A percentile compares a stretch with the other conserved stretches of the same genome.
These are phyloP conservation scores for Phytophthora sp. DNA, from an alignment of 352 stramenopile genomes.

Conservation along the genomic window DNA sequence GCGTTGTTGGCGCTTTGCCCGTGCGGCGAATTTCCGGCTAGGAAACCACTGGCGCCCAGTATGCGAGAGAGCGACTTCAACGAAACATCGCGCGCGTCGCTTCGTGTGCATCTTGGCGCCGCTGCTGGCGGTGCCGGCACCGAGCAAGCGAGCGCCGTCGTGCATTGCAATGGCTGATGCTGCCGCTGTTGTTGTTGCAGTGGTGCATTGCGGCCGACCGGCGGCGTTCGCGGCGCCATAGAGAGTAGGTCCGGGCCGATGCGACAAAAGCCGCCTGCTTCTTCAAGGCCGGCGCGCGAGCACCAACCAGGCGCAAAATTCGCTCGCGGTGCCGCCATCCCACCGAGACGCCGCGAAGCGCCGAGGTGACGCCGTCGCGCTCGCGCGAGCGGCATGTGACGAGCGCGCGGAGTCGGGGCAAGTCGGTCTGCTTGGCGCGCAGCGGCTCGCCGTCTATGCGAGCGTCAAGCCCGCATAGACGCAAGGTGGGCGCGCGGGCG, in stretches of 20 bases:
- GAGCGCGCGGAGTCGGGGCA: background rate
- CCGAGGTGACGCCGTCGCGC: background rate
- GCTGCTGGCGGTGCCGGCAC: no score
- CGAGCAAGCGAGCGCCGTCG: no score
- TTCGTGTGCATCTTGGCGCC: background rate
- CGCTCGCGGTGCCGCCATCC: background rate
- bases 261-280: background rate
- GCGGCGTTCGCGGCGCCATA: no score
- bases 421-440: background rate
- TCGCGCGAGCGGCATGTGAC: background rate
- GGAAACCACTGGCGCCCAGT: background rate
- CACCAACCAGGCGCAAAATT: background rate
- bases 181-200: background rate
- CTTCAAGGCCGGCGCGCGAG: background rate
- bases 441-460: background rate
- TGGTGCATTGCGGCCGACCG: no score
- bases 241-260: background rate
- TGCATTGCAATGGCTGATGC: background rate
- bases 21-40: background rate
- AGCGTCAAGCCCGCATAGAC: background rate
- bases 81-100: background rate
- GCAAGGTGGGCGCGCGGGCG: background rate
- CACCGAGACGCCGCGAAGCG: no score
- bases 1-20: no score
- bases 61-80: background rate